Evolutionary conservation across 139 green algal genomes (phyloP), one percentile per base, ranked within the genome.

Genomic region (Coccomyxa sp.): DNA sequence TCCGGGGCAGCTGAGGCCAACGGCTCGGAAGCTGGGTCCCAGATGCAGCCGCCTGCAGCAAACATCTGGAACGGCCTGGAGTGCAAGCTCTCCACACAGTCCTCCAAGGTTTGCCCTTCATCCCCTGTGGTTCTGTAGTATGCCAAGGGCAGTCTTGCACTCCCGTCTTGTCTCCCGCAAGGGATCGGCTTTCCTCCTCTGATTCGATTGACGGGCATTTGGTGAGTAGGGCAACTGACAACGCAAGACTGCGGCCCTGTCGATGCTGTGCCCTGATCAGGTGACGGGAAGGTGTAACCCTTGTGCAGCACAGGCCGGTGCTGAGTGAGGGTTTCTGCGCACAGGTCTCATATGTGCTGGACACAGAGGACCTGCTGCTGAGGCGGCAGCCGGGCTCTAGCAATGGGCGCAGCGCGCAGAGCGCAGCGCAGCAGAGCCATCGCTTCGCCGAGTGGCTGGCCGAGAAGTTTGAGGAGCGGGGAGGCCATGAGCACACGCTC

Each of bases 311-410:
- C 27, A 22, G 27, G 50, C 5, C 22, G 5, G 50, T 31, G 44
- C 27, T 6, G 22, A 64, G 27, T 3, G 27, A 64, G 50, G 27
- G 44, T 22, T 31, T 31, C 18, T 22, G 50, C 50, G 27, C 27
- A 22, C 77, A 93, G 85, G 89, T 95, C 74, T 96, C 93, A 0
- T 99, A 99, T 81, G 95, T 98, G 68, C 81, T 99, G 40, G 95
- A 98, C 85, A 99, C 95, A 0, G 94, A 98, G 85, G 95, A 99
- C 80, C 82, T 95, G 6, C 91, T 98, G n/a, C n/a, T n/a, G n/a
- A n/a, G n/a, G n/a, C n/a, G n/a, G n/a, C n/a, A n/a, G n/a, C n/a
- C n/a, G n/a, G n/a, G n/a, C n/a, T n/a, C n/a, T n/a, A n/a, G n/a
- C n/a, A n/a, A n/a, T n/a, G n/a, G n/a, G n/a, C n/a, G n/a, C n/a